These are phyloP conservation scores for Didymella segeticola DNA, from an alignment of 2,329 filamentous ascomycete species.

Conservation along the genomic window DNA sequence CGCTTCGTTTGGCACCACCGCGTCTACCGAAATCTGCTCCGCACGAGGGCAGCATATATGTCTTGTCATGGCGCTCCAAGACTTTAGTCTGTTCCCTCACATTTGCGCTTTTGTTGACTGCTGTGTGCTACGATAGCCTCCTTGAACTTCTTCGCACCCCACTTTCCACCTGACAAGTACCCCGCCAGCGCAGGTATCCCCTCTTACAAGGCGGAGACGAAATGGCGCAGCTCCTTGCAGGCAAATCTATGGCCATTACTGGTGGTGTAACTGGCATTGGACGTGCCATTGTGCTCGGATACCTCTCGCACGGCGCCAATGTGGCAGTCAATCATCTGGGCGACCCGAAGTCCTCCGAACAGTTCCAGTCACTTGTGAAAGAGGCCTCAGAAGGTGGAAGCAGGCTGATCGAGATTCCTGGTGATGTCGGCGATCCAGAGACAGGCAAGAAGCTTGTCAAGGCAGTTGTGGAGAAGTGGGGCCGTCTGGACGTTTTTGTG, in stretches of 20 bases:
- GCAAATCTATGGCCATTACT: slow-evolving; percentile 85
- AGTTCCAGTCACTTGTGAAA: slow-evolving; percentile 57
- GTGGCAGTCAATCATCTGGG: slow-evolving; percentile 84
- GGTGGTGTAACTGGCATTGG: slow-evolving; percentile 88
- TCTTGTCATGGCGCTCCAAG: slow-evolving; percentile 19
- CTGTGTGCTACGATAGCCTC: not conserved
- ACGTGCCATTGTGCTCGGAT: slow-evolving; percentile 81
- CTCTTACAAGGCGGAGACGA: not conserved
- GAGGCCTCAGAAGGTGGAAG: slow-evolving; percentile 41
- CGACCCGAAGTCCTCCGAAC: slow-evolving; percentile 55
- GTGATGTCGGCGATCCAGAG: slow-evolving; percentile 77
- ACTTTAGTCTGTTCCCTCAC: not conserved
- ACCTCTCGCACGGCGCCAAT: slow-evolving; percentile 76
- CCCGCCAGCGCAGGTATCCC: slow-evolving; percentile 2
- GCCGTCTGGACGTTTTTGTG: slow-evolving; percentile 71
- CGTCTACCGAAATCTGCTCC: slow-evolving; percentile 27
- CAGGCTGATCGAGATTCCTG: slow-evolving; percentile 69
- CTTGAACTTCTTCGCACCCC: slow-evolving; percentile 6
- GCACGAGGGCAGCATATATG: slow-evolving; percentile 18
- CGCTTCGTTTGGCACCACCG: slow-evolving; percentile 15
- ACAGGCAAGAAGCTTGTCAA: slow-evolving; percentile 73
- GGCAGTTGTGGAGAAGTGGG: slow-evolving; percentile 67
- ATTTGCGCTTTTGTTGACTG: not conserved
- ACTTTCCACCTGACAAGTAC: slow-evolving; percentile 2
- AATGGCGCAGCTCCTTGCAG: slow-evolving; percentile 62